phyloP scores from a whole-genome alignment of 2,329 filamentous ascomycete species.

The Colletotrichum tropicale region DNA sequence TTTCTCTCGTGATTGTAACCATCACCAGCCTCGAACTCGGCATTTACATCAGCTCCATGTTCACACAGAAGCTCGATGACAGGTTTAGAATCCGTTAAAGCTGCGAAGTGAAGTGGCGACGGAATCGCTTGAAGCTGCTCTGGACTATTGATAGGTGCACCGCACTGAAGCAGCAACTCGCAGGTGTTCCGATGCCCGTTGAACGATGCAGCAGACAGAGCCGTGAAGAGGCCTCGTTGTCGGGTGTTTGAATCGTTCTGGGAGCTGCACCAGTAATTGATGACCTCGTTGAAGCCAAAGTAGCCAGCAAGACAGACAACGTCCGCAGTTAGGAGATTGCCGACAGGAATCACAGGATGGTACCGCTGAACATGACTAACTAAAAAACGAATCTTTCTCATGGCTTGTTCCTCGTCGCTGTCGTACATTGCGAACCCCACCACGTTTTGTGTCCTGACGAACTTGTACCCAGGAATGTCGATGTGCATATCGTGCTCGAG shows the following conservation, averaged over 20 bases:
- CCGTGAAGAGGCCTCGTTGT: accelerated
- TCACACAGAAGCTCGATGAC: neutral
- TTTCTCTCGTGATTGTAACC: accelerated
- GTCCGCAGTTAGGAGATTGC: accelerated
- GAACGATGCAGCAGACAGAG: accelerated
- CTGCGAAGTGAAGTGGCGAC: neutral
- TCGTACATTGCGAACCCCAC: too few species aligned
- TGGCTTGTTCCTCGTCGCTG: accelerated
- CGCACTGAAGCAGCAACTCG: neutral
- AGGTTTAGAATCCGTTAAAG: accelerated
- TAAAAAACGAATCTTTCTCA: accelerated
- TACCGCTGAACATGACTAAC: too few species aligned
- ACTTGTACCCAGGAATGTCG: too few species aligned
- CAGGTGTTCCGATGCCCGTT: accelerated
- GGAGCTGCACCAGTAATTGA: accelerated
- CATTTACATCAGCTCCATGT: neutral
- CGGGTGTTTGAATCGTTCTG: too few species aligned
- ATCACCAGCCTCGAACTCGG: too few species aligned
- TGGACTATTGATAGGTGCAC: accelerated
- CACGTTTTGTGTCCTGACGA: too few species aligned
- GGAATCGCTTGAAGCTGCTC: accelerated
- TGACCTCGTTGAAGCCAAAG: accelerated
- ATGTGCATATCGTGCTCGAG: too few species aligned
- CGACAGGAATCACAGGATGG: accelerated
- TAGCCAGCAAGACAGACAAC: too few species aligned